Evolutionary conservation across 2,329 filamentous ascomycete species (phyloP).

Genomic region (Alternaria alternata): DNA sequence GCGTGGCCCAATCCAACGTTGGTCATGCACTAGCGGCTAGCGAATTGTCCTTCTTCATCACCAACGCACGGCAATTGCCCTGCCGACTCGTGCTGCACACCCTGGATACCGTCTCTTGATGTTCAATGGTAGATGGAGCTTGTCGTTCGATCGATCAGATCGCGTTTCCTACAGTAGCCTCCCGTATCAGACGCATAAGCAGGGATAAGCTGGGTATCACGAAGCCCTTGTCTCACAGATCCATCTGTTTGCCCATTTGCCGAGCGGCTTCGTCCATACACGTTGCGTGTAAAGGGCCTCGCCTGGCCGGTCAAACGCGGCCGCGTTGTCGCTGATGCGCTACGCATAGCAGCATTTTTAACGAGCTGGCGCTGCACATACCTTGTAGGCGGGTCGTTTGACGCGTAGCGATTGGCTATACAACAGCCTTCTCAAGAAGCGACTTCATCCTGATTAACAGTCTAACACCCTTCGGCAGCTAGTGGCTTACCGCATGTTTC

Average conservation of each 20-base stretch:
- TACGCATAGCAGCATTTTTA: slow-evolving; percentile 13
- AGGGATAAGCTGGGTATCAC: slow-evolving; percentile 7
- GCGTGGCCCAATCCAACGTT: neutral
- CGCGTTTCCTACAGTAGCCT: neutral
- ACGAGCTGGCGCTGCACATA: slow-evolving; percentile 20
- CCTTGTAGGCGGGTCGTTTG: slow-evolving; percentile 24
- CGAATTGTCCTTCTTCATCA: neutral
- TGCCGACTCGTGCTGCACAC: neutral
- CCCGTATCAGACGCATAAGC: slow-evolving; percentile 1
- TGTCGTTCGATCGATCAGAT: neutral
- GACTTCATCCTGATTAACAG: slow-evolving; percentile 24
- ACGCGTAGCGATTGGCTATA: slow-evolving; percentile 20
- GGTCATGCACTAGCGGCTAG: slow-evolving; percentile 1
- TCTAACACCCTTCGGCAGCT: slow-evolving; percentile 18
- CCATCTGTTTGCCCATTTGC: slow-evolving; percentile 7
- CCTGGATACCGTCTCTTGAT: neutral
- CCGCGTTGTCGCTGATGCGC: slow-evolving; percentile 11
- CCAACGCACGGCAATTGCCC: neutral
- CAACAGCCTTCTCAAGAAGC: slow-evolving; percentile 8
- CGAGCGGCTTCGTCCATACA: slow-evolving; percentile 8
- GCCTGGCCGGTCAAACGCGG: slow-evolving; percentile 20
- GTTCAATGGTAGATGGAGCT: neutral
- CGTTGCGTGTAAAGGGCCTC: slow-evolving; percentile 2
- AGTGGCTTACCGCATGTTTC: slow-evolving; percentile 25
- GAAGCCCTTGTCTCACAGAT: slow-evolving; percentile 5